Evolutionary conservation across 352 stramenopile genomes (phyloP), one percentile per base, ranked within the genome.

Genomic region (Globisporangium carolinianum): DNA sequence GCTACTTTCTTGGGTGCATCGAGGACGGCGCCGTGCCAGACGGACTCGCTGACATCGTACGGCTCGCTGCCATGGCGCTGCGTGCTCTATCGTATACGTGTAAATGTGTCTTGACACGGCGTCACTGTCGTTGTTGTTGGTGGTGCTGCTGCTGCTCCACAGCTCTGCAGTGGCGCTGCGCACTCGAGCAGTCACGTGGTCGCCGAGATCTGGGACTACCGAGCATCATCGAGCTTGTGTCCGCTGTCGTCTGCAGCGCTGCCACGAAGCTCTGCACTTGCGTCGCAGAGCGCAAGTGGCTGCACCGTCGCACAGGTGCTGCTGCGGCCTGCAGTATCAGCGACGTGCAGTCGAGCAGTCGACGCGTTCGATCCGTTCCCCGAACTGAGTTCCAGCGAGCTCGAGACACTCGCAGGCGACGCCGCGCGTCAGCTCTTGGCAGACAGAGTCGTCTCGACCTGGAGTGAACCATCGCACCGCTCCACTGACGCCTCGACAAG

Each of bases 1-100:
- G 78, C 48, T 89, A 87, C 61, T 87, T 89, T 64, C 61, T 89
- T 32, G 68, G 72, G 1, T 84, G 74, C 35, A 67, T 89, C 1
- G 71, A 83, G 63, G 62, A 73, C 41, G 79, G 79, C 41, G 57
- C 57, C 12, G 55, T 87, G 17, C 79, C 76, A 3, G 79, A 86
- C 56, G 79, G 79, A 45, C 66, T 89, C 36, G 55, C 63, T 4
- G 76, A 89, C 47, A 63, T 87, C 74, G 79, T 89, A 57, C 5
- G 72, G 5, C 38, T 32, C 24, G 24, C 24, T 32, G 24, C 24
- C 24, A 32, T 32, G 38, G 7, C 5, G 38, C 38, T 42, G 38
- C 38, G 24, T 32, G 24, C 24, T 3, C 24, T 32, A 32, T 32
- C 24, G 24, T 32, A 32, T 32, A 32, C 24, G 2, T 32, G 1